A percentile compares a stretch with the other conserved stretches of the same genome.
These are phyloP conservation scores for Isabelozyma rhagii DNA, from an alignment of 805 yeast species.

Conservation along the genomic window DNA sequence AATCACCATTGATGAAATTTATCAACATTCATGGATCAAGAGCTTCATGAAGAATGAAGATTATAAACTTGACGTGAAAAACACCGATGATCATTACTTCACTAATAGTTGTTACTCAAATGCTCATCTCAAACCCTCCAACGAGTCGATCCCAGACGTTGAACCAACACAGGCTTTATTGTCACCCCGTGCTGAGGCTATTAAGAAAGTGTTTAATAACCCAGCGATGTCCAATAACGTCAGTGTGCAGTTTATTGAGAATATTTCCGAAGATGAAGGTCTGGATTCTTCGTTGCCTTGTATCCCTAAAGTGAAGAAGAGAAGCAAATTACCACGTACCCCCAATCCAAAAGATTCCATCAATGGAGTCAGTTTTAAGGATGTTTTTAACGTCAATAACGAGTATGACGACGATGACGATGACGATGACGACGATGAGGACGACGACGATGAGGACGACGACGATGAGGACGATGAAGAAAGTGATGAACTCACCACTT, in stretches of 20 bases:
- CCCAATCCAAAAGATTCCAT: constrained; percentile 30
- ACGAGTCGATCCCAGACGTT: constrained; percentile 3
- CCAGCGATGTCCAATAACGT: constrained; percentile 35
- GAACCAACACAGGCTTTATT: constrained; percentile 8
- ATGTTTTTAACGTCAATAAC: constrained; percentile 27
- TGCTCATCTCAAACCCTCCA: neutral
- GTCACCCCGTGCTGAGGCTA: constrained; percentile 38
- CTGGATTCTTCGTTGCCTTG: constrained; percentile 22
- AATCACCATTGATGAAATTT: constrained; percentile 63
- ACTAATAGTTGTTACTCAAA: neutral
- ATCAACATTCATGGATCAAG: constrained; percentile 67
- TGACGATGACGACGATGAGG: constrained; percentile 12
- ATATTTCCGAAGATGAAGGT: constrained; percentile 18
- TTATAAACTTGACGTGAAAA: neutral
- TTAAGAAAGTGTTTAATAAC: constrained; percentile 40
- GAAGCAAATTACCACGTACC: constrained; percentile 37
- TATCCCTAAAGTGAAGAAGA: constrained; percentile 40
- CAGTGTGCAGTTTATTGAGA: constrained; percentile 22
- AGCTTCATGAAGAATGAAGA: constrained; percentile 2
- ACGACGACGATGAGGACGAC: constrained; percentile 16
- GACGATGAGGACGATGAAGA: constrained; percentile 10
- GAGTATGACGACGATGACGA: constrained; percentile 18
- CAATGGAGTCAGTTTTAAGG: constrained; percentile 26
- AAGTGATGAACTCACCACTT: constrained; percentile 18
- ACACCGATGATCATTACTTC: constrained; percentile 1